phyloP scores from a whole-genome alignment of 78 protist genomes.

The Isochrysis galbana region DNA sequence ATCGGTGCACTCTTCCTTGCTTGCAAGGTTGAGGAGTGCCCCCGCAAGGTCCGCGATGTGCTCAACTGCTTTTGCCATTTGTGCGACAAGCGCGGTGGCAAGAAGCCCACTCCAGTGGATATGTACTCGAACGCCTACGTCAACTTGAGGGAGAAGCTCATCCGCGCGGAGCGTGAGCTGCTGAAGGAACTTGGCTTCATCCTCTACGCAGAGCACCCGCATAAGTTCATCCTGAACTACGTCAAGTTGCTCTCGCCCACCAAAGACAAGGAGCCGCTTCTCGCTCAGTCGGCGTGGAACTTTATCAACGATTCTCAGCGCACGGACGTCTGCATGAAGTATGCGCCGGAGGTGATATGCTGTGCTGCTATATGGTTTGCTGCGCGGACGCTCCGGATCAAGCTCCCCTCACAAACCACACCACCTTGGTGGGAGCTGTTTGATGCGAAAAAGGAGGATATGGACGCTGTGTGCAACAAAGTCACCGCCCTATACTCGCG shows the following conservation, averaged over 20 bases:
- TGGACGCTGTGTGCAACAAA: background rate
- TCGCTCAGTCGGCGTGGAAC: conserved; percentile 19
- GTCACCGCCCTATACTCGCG: background rate
- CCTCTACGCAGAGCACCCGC: conserved; percentile 25
- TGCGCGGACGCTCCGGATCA: background rate
- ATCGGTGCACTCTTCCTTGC: conserved; percentile 16
- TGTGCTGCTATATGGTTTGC: conserved; percentile 13
- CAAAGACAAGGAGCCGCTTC: background rate
- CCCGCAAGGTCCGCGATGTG: conserved; percentile 19
- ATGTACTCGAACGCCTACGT: background rate
- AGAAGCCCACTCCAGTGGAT: background rate
- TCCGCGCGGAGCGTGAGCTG: background rate
- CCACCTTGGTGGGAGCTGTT: conserved; percentile 36
- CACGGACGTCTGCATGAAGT: background rate
- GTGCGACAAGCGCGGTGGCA: too few relatives aligned
- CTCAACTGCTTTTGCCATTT: background rate
- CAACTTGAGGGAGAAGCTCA: background rate
- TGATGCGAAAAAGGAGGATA: background rate
- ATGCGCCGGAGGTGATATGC: conserved; percentile 33
- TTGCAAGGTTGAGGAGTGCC: conserved; percentile 24
- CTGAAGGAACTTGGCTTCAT: conserved; percentile 23
- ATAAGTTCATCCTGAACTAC: conserved; percentile 30
- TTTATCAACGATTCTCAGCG: conserved; percentile 25
- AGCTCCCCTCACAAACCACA: background rate
- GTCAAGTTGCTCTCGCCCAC: background rate